Conservation (phyloP, 768 basidiomycete genomes). For the Tubosaeta sp. region DNA sequence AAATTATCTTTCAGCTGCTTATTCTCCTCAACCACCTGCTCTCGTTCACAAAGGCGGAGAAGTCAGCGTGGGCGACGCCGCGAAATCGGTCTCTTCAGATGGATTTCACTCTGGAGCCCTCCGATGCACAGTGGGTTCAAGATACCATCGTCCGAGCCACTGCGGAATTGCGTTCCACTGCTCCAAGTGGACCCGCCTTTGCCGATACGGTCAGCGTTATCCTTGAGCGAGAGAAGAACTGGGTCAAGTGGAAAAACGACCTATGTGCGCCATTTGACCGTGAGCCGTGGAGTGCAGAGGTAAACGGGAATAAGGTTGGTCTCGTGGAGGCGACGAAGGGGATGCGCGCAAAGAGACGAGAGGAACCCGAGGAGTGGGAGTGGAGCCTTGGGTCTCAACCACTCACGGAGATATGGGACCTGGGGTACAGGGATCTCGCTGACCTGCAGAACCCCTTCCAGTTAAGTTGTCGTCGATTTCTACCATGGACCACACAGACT, state of each 20-base stretch:
- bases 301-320: constrained; percentile 47
- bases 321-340: constrained; percentile 60
- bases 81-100: constrained; percentile 80
- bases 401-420: constrained; percentile 78
- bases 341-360: constrained; percentile 49
- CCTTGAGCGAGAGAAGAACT: constrained; percentile 81
- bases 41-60: constrained; percentile 66
- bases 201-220: constrained; percentile 69
- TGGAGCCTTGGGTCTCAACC: constrained; percentile 65
- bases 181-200: constrained; percentile 74
- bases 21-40: constrained; percentile 75
- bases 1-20: constrained; percentile 81
- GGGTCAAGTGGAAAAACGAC: constrained; percentile 88
- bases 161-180: constrained; percentile 63
- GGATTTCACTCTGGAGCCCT: constrained; percentile 69
- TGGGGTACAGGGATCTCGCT: constrained; percentile 63
- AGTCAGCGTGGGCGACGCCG: constrained; percentile 53
- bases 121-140: constrained; percentile 72
- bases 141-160: constrained; percentile 56
- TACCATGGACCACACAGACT: background rate
- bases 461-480: constrained; percentile 39
- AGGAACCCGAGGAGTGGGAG: constrained; percentile 57
- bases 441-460: constrained; percentile 66
- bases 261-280: constrained; percentile 77
- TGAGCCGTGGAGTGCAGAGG: constrained; percentile 52